Conservation (phyloP, 2,329 filamentous ascomycete genomes). For the Trichoderma sp. region DNA sequence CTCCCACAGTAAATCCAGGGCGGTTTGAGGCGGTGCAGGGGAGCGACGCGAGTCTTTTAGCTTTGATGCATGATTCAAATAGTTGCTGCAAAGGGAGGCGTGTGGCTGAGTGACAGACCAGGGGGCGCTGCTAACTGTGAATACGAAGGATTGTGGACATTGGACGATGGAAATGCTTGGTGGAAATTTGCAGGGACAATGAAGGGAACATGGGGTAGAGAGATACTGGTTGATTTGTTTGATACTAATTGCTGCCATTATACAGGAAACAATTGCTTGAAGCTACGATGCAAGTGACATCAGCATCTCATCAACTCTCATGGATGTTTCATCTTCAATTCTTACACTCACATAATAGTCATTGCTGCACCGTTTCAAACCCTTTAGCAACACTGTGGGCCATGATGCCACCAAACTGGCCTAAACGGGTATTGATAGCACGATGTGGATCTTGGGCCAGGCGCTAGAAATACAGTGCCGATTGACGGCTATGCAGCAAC, state of each 20-base stretch:
- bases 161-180: too few relatives aligned
- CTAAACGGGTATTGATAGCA: neutral
- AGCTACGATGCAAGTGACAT: neutral
- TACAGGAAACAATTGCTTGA: neutral
- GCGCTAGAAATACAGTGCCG: slow-evolving; percentile 12
- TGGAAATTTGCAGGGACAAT: too few relatives aligned
- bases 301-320: neutral
- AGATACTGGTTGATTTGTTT: neutral
- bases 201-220: too few relatives aligned
- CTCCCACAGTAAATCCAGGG: neutral
- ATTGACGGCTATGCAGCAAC: neutral
- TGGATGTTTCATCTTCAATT: neutral
- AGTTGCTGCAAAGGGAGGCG: neutral
- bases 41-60: neutral
- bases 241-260: neutral
- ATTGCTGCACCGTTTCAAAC: neutral
- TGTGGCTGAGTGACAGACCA: neutral
- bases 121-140: neutral
- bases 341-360: neutral
- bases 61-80: neutral
- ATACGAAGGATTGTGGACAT: neutral
- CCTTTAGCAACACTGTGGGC: neutral
- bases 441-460: neutral
- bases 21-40: slow-evolving; percentile 2
- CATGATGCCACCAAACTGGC: neutral